Evolutionary conservation across 805 yeast species (phyloP).

Genomic region (Tetrapisispora taiwanensis): DNA sequence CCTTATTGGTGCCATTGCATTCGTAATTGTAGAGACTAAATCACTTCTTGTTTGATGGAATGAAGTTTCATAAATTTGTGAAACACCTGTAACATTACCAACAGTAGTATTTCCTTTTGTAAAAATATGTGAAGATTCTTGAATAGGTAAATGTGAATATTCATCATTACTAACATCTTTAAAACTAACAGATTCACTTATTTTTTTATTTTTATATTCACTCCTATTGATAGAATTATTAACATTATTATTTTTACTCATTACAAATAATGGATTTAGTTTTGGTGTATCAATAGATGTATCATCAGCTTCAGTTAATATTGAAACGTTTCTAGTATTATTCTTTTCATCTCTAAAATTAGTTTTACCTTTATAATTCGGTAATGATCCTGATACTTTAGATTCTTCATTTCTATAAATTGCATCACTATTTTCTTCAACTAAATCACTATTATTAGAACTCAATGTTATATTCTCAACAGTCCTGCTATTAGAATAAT

Average conservation of each 20-base stretch:
- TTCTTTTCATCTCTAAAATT: too few relatives aligned
- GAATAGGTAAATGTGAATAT: background rate
- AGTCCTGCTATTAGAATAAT: constrained; percentile 17
- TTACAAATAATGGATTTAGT: constrained; percentile 10
- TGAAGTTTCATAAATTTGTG: constrained; percentile 15
- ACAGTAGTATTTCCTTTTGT: background rate
- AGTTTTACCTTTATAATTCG: background rate
- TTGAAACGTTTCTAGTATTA: background rate
- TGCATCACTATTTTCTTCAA: background rate
- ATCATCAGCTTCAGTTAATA: constrained; percentile 8
- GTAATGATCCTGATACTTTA: background rate
- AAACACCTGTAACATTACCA: constrained; percentile 11
- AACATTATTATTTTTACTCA: constrained; percentile 1
- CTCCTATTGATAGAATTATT: too few relatives aligned
- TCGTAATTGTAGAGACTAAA: constrained; percentile 17
- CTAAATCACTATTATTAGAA: constrained; percentile 5
- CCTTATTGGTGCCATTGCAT: too few relatives aligned
- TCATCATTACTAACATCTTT: background rate
- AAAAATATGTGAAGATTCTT: constrained; percentile 1
- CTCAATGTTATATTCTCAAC: constrained; percentile 8
- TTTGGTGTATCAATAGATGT: constrained; percentile 23
- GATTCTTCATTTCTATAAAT: background rate
- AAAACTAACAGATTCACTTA: background rate
- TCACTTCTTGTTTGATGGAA: constrained; percentile 17
- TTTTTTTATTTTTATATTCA: background rate